Conservation (phyloP, 257 asterid species). For the Nicotiana knightiana region DNA sequence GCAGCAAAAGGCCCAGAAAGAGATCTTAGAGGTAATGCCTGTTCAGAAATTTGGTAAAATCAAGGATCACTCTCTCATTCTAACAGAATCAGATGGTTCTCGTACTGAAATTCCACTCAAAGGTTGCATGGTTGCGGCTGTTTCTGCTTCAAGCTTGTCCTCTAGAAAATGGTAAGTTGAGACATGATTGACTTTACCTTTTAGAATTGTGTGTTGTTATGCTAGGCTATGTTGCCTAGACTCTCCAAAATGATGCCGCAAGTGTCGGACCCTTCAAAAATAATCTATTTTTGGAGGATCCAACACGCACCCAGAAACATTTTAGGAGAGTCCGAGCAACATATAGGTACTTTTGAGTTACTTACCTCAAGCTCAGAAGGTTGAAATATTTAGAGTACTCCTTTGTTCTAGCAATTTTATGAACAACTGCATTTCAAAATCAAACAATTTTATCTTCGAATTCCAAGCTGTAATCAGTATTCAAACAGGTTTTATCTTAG, state of each 20-base stretch:
- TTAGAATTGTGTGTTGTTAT: neutral
- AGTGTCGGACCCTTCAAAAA: too few relatives aligned
- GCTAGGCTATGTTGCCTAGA: too few relatives aligned
- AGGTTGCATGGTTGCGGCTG: constrained; percentile 72
- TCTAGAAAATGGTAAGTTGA: constrained; percentile 69
- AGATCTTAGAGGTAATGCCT: constrained; percentile 67
- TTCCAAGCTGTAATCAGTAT: neutral
- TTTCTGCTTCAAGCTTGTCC: constrained; percentile 68
- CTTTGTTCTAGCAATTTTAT: neutral
- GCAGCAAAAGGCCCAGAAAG: constrained; percentile 63
- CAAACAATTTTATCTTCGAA: too few relatives aligned
- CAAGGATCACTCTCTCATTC: constrained; percentile 45
- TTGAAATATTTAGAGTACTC: neutral
- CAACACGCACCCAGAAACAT: too few relatives aligned
- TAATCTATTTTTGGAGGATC: too few relatives aligned
- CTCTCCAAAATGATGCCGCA: too few relatives aligned
- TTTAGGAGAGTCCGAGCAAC: too few relatives aligned
- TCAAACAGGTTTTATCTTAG: neutral
- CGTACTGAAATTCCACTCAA: constrained; percentile 53
- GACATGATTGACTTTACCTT: constrained; percentile 15
- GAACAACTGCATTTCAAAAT: too few relatives aligned
- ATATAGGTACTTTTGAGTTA: neutral
- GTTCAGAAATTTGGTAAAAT: constrained; percentile 56
- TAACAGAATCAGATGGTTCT: constrained; percentile 65
- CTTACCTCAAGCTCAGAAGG: neutral